phyloP scores from a whole-genome alignment of 164 flowering plant genomes.

The Dillenia turbinata region DNA sequence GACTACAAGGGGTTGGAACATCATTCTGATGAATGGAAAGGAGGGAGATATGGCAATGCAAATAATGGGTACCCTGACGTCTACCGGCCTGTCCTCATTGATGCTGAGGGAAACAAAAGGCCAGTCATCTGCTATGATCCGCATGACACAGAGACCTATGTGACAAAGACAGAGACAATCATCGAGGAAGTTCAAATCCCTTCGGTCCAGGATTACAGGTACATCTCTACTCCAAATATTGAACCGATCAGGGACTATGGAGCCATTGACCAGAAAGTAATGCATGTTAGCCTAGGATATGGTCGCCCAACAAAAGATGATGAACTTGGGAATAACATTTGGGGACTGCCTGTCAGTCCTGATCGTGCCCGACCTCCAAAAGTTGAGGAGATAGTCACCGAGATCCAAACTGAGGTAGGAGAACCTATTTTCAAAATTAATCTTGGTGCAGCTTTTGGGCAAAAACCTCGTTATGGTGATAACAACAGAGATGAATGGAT shows the following conservation, averaged over 20 bases:
- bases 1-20: slow-evolving; percentile 8
- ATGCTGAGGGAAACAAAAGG: slow-evolving; percentile 31
- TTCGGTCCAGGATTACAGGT: slow-evolving; percentile 5
- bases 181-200: slow-evolving; percentile 19
- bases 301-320: slow-evolving; percentile 3
- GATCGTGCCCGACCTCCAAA: slow-evolving; percentile 17
- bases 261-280: too few relatives aligned
- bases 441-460: slow-evolving; percentile 17
- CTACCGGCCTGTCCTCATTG: slow-evolving; percentile 31
- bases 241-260: neutral
- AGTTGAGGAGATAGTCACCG: slow-evolving; percentile 24
- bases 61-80: slow-evolving; percentile 13
- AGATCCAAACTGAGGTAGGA: slow-evolving; percentile 29
- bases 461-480: slow-evolving; percentile 3
- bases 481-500: slow-evolving; percentile 3
- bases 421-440: slow-evolving; percentile 3
- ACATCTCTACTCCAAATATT: slow-evolving; percentile 6
- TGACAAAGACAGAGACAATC: slow-evolving; percentile 21
- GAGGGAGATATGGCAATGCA: slow-evolving; percentile 8
- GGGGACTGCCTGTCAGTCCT: slow-evolving; percentile 15
- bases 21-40: slow-evolving; percentile 12
- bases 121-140: slow-evolving; percentile 18
- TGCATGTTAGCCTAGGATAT: too few relatives aligned
- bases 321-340: slow-evolving; percentile 1
- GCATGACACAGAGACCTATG: slow-evolving; percentile 3